These are phyloP conservation scores for Arxiozyma telluris DNA, from an alignment of 1,139 yeast genomes.

Conservation along the genomic window DNA sequence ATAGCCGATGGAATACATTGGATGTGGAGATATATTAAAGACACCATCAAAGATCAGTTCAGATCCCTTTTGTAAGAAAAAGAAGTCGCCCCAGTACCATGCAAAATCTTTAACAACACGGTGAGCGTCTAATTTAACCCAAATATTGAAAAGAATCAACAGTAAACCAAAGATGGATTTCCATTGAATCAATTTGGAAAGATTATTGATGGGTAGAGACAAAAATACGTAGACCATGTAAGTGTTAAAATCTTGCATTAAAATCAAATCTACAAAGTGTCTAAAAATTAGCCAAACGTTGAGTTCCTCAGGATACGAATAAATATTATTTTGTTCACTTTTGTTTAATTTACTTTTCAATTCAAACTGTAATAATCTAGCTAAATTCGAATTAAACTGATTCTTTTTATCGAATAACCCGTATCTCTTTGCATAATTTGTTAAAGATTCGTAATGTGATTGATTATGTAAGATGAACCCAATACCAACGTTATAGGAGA, in stretches of 20 bases:
- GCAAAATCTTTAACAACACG: slow-evolving; percentile 85
- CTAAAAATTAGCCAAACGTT: slow-evolving; percentile 80
- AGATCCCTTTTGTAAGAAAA: slow-evolving; percentile 60
- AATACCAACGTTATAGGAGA: slow-evolving; percentile 70
- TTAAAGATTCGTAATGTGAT: slow-evolving; percentile 50
- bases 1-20: slow-evolving; percentile 88
- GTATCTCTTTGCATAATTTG: slow-evolving; percentile 40
- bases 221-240: slow-evolving; percentile 63
- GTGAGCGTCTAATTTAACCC: slow-evolving; percentile 88
- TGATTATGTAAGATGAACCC: slow-evolving; percentile 64
- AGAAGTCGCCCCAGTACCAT: slow-evolving; percentile 95
- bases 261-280: slow-evolving; percentile 69
- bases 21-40: slow-evolving; percentile 86
- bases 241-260: slow-evolving; percentile 80
- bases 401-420: too few species aligned
- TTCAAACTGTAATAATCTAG: not conserved
- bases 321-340: slow-evolving; percentile 36
- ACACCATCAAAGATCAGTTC: slow-evolving; percentile 84
- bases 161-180: slow-evolving; percentile 37
- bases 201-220: slow-evolving; percentile 36
- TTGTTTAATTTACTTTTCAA: slow-evolving; percentile 50
- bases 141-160: slow-evolving; percentile 61
- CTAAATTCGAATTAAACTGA: not conserved
- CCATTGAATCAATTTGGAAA: slow-evolving; percentile 16
- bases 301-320: slow-evolving; percentile 58